Base-by-base conservation (phyloP, 345 rosid genomes). In the Diplotaxis tenuifolia region DNA sequence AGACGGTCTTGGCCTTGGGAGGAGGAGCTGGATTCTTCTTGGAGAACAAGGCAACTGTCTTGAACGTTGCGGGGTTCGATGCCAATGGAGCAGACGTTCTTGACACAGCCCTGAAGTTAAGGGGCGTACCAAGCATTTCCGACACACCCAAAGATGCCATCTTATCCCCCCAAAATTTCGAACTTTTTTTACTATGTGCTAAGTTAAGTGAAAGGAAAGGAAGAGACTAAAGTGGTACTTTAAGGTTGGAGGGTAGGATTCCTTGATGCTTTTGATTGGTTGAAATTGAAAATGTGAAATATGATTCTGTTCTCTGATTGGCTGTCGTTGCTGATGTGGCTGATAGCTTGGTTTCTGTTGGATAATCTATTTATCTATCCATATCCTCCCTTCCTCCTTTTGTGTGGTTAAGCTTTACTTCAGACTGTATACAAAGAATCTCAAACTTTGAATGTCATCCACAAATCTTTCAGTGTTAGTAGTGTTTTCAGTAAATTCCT, bases 91-190 rank as follows among this genome's bases (percentile, higher is more conserved):
- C 86, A 11, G 88, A 75, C 14, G 86, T 63, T 81, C 86, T 78
- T 54, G 83, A 73, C 0, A 80, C 80, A 18, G 85, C 78, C 36
- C 83, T 79, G 70, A 87, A 77, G 81, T 89, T 89, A 45, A 91
- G 89, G 6, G 87, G 86, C 75, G 84, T 89, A 31, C 97, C 93
- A 5, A 94, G 86, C 82, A 86, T 91, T 75, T 91, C 95, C 27
- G 93, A 87, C 14, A 85, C 90, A 58, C 93, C 97, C 36, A 91
- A 84, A 78, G 98, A 88, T 76, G 90, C 89, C 71, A 89, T 28
- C 11, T 71, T 52, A 59, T 50, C 58, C 4, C 15, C 25, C 23
- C 76, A 65, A 71, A 66, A 8, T n/a, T 45, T 45, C 15, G n/a
- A n/a, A n/a, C n/a, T 40, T 34, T 40, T 12, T 45, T 47, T 7